phyloP scores from a whole-genome alignment of 148 eudicot species.

The Silene conica region DNA sequence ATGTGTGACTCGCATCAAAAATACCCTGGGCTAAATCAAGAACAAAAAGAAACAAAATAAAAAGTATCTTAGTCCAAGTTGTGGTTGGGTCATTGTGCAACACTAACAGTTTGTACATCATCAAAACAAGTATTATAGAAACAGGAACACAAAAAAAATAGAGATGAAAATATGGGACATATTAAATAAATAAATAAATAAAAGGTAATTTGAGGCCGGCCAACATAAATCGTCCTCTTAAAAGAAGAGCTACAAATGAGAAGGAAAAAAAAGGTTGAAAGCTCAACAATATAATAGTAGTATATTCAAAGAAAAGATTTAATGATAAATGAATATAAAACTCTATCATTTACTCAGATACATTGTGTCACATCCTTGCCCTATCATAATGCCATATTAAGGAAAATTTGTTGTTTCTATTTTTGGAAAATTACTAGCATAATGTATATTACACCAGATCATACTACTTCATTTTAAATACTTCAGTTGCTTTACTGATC shows the following conservation, averaged over 20 bases:
- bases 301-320: background rate
- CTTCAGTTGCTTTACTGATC: background rate
- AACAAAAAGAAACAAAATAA: too few species aligned
- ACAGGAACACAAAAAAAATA: background rate
- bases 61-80: too few species aligned
- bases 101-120: too few species aligned
- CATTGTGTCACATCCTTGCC: background rate
- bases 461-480: background rate
- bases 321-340: too few species aligned
- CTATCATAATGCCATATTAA: background rate
- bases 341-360: background rate
- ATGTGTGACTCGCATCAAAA: too few species aligned
- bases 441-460: background rate
- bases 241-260: too few species aligned
- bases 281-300: background rate
- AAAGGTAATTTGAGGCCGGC: too few species aligned
- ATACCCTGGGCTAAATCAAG: too few species aligned
- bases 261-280: background rate
- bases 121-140: too few species aligned
- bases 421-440: background rate
- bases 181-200: too few species aligned
- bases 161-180: background rate
- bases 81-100: too few species aligned
- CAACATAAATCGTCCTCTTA: too few species aligned
- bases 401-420: background rate